Conservation (phyloP, 148 eudicot species). For the Rhododendron kiyosumense region DNA sequence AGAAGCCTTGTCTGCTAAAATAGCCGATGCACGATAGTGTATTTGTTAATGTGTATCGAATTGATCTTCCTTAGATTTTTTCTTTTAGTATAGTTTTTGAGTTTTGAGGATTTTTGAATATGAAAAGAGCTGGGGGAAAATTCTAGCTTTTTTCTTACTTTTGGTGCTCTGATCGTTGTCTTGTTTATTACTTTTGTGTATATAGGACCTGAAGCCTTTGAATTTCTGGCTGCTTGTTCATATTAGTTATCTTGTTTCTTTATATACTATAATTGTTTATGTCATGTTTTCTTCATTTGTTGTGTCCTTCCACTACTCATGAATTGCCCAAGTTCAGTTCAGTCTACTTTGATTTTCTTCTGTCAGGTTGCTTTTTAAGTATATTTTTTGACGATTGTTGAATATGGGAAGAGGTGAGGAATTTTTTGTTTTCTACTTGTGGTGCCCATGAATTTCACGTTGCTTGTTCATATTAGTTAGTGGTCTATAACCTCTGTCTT, state of each 20-base stretch:
- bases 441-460: not conserved
- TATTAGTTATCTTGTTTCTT: not conserved
- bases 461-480: not conserved
- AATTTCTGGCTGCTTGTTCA: not conserved
- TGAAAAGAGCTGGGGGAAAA: not conserved
- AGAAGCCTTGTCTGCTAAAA: conserved; percentile 42
- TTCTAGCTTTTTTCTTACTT: not conserved
- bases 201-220: not conserved
- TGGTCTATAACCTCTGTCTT: not conserved
- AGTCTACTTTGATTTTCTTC: not conserved
- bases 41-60: not conserved
- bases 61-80: not conserved
- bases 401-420: not conserved
- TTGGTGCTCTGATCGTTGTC: not conserved
- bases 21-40: conserved; percentile 36
- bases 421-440: not conserved
- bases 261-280: not conserved
- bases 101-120: not conserved
- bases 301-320: not conserved
- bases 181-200: not conserved
- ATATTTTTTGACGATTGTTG: not conserved
- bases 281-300: too few relatives aligned
- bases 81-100: not conserved
- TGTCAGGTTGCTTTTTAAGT: not conserved
- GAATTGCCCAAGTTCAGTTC: not conserved